phyloP scores from a whole-genome alignment of 2,329 filamentous ascomycete species.

The Talaromyces sp. region DNA sequence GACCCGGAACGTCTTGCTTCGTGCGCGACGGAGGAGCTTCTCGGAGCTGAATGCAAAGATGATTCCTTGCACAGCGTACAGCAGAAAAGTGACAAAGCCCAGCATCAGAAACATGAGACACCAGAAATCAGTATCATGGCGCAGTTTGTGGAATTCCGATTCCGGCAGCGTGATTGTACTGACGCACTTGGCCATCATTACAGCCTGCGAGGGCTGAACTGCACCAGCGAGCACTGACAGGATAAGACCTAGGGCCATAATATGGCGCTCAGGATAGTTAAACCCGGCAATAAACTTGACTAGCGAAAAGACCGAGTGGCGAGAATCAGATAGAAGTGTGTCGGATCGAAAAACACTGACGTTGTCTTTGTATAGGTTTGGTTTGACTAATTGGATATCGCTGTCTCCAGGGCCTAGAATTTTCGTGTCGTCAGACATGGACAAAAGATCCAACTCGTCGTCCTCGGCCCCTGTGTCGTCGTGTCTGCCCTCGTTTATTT shows the following conservation, averaged over 20 bases:
- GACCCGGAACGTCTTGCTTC: conserved; percentile 74
- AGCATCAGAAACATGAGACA: conserved; percentile 83
- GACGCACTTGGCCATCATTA: conserved; percentile 89
- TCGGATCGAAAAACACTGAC: conserved; percentile 30
- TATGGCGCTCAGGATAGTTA: conserved; percentile 65
- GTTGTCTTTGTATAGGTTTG: neutral
- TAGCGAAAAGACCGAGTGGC: conserved; percentile 66
- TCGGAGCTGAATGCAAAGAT: conserved; percentile 84
- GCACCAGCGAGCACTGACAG: conserved; percentile 73
- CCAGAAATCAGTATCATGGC: conserved; percentile 76
- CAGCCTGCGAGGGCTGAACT: conserved; percentile 68
- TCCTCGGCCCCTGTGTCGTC: conserved; percentile 26
- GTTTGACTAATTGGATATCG: neutral
- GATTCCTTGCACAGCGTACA: conserved; percentile 63
- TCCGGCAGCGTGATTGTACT: conserved; percentile 59
- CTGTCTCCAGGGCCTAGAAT: neutral
- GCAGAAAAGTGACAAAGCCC: conserved; percentile 65
- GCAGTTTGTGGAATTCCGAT: conserved; percentile 51
- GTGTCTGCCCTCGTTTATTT: conserved; percentile 58
- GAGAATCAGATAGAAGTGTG: conserved; percentile 28
- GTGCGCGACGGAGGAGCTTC: conserved; percentile 73
- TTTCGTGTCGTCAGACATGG: neutral
- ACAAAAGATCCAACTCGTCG: conserved; percentile 12
- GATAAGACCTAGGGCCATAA: conserved; percentile 68
- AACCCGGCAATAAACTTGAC: conserved; percentile 75